These are phyloP conservation scores for Didymella glomerata DNA, from an alignment of 2,329 filamentous ascomycete species.

Conservation along the genomic window DNA sequence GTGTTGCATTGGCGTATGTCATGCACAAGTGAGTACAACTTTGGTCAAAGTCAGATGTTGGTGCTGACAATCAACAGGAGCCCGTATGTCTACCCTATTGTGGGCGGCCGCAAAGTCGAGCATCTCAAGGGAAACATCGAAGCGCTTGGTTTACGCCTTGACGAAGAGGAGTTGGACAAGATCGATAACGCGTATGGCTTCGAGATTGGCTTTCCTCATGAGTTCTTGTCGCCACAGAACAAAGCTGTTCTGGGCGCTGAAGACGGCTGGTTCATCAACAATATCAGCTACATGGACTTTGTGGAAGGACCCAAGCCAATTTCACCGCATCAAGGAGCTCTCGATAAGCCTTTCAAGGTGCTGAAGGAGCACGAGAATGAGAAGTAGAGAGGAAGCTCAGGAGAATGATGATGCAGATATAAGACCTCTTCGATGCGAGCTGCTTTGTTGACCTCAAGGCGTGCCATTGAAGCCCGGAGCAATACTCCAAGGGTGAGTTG, in stretches of 20 bases:
- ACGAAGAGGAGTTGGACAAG: constrained; percentile 68
- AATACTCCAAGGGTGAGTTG: no score
- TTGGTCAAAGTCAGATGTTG: background rate
- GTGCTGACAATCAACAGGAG: constrained; percentile 33
- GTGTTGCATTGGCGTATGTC: constrained; percentile 75
- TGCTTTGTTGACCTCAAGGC: no score
- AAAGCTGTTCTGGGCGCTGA: constrained; percentile 36
- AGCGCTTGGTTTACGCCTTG: constrained; percentile 68
- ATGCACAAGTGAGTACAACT: constrained; percentile 64
- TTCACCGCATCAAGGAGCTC: constrained; percentile 35
- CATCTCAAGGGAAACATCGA: constrained; percentile 76
- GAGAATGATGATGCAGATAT: background rate
- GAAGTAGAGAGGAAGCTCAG: background rate
- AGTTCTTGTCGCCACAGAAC: constrained; percentile 32
- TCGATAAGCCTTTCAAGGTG: constrained; percentile 32
- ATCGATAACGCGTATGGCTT: constrained; percentile 71
- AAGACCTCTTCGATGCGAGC: no score
- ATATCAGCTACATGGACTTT: constrained; percentile 34
- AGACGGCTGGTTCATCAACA: constrained; percentile 32
- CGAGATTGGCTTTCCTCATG: constrained; percentile 70
- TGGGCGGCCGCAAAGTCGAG: constrained; percentile 73
- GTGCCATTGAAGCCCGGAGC: no score
- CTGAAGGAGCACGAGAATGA: background rate
- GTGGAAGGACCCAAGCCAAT: constrained; percentile 37
- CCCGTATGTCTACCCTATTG: constrained; percentile 75